Base-by-base conservation (phyloP, 495 filamentous ascomycete species). In the Elasticomyces elasticus region DNA sequence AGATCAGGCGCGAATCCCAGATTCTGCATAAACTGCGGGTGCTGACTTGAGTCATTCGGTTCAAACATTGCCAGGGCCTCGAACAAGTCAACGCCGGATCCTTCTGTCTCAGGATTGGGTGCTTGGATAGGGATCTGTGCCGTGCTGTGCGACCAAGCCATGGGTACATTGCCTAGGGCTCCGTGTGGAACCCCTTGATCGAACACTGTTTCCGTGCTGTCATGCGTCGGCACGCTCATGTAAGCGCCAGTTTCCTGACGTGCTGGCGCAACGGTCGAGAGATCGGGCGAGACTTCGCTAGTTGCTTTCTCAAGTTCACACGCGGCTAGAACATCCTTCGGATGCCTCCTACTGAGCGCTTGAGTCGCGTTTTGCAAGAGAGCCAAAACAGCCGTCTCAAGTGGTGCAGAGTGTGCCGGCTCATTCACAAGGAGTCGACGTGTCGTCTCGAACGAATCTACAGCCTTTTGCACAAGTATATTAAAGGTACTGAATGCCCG, bases 401-500 rank as follows among this genome's bases (percentile, higher is more conserved):
- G 10, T 37, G 10, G 10, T 10, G 31, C 31, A 10, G 10, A n/a
- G 10, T 10, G 31, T 10, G n/a, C n/a, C 31, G 31, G 31, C 10
- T n/a, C n/a, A 37, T 37, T n/a, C 10, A n/a, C 10, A 10, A n/a
- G 5, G 20, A 22, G 10, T 19, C 20, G 40, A 7, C 20, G 10
- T 11, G 5, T n/a, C 5, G 6, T 22, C 5, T 43, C 40, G n/a
- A 7, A 22, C 7, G 10, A n/a, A 25, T 17, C 17, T 23, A 23
- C 5, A 6, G 43, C 43, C 43, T 6, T 23, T 5, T 77, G 72
- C 3, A 75, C 67, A 1, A 80, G 54, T 17, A 67, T 72, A 60
- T 85, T 85, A 63, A 85, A 83, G 26, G 77, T 82, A 63, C 78
- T 84, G 5, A 82, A 61, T 42, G 76, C 72, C n/a, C 75, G 71